These are phyloP conservation scores for Fusarium fracticaudum DNA, from an alignment of 2,329 filamentous ascomycete species.

Conservation along the genomic window DNA sequence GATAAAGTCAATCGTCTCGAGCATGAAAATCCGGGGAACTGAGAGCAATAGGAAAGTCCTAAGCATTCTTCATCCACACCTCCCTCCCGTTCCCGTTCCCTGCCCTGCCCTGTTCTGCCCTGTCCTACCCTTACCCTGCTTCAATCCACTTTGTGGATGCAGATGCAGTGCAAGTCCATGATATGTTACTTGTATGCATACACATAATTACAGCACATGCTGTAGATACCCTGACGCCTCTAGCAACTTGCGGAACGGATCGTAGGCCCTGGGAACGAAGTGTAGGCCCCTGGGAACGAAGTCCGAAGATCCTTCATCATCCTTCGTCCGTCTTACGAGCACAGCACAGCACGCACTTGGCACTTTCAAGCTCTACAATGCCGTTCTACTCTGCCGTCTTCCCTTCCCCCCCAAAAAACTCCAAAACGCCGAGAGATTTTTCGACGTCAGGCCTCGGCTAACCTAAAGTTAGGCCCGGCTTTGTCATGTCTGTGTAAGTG, in stretches of 20 bases:
- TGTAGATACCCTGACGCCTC: not conserved
- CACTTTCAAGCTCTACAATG: not conserved
- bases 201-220: not conserved
- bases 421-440: not conserved
- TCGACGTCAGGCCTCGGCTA: constrained; percentile 21
- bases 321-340: not conserved
- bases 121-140: not conserved
- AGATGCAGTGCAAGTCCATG: constrained; percentile 7
- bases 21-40: constrained; percentile 36
- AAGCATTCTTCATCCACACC: constrained; percentile 16
- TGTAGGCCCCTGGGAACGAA: constrained; percentile 18
- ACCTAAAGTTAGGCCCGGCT: not conserved
- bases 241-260: constrained; percentile 21
- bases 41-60: constrained; percentile 25
- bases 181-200: not conserved
- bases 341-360: not conserved
- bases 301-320: constrained; percentile 24
- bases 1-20: constrained; percentile 21
- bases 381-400: constrained; percentile 15
- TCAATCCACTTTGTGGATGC: constrained; percentile 28
- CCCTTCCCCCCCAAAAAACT: not conserved
- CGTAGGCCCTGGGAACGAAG: constrained; percentile 20
- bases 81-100: constrained; percentile 3
- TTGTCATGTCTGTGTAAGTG: not conserved
- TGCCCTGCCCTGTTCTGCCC: not conserved